phyloP scores from a whole-genome alignment of 2,329 filamentous ascomycete genomes.

The Elsinoe batatas region DNA sequence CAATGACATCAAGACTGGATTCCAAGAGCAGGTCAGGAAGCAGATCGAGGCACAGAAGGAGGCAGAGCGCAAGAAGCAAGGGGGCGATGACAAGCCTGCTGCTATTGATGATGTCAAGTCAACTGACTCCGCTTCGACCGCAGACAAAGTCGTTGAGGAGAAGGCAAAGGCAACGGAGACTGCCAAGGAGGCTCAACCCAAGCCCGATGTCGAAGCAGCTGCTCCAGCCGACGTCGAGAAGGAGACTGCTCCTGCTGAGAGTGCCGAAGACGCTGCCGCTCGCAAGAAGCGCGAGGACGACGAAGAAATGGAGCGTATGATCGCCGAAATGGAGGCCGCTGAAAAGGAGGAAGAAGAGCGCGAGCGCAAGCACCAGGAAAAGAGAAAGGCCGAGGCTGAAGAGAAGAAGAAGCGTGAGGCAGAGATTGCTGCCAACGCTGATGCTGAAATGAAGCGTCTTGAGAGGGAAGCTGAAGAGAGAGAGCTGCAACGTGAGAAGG shows the following conservation, averaged over 20 bases:
- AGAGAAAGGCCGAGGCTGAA: slow-evolving; percentile 52
- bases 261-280: slow-evolving; percentile 23
- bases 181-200: slow-evolving; percentile 31
- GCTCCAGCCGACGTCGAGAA: slow-evolving; percentile 34
- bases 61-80: slow-evolving; percentile 24
- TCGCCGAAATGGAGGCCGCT: slow-evolving; percentile 51
- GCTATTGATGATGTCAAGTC: slow-evolving; percentile 23
- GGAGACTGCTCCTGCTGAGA: slow-evolving; percentile 18
- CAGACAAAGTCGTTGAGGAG: slow-evolving; percentile 19
- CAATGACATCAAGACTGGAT: slow-evolving; percentile 50
- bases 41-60: slow-evolving; percentile 29
- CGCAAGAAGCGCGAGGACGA: slow-evolving; percentile 32
- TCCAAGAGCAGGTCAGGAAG: slow-evolving; percentile 60
- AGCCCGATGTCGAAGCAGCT: slow-evolving; percentile 38
- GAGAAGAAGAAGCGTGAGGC: slow-evolving; percentile 42
- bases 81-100: slow-evolving; percentile 17
- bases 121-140: slow-evolving; percentile 44
- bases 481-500: slow-evolving; percentile 35
- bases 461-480: slow-evolving; percentile 41
- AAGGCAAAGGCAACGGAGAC: slow-evolving; percentile 34
- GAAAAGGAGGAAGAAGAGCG: slow-evolving; percentile 47
- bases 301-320: slow-evolving; percentile 44
- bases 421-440: slow-evolving; percentile 42
- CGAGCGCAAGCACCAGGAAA: slow-evolving; percentile 63
- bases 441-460: slow-evolving; percentile 41